These are phyloP conservation scores for Corylus americana DNA, from an alignment of 306 rosid genomes.

Conservation along the genomic window DNA sequence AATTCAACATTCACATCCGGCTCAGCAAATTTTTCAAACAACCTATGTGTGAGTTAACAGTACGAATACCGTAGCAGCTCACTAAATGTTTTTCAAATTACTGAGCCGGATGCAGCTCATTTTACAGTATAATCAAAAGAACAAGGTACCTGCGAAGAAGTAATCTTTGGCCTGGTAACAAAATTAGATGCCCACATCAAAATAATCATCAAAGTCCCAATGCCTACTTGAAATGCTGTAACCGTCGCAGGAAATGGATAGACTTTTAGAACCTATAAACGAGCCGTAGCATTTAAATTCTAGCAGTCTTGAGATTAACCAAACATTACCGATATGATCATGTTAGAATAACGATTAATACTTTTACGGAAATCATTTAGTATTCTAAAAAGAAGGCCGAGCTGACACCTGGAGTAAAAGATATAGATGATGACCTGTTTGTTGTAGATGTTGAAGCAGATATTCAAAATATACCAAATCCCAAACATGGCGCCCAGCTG, in stretches of 20 bases:
- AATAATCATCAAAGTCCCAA: constrained; percentile 47
- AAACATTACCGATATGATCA: not conserved
- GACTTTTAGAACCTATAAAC: constrained; percentile 77
- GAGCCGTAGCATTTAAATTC: constrained; percentile 28
- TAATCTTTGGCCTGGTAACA: constrained; percentile 56
- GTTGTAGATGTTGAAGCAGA: constrained; percentile 72
- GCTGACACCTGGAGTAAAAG: not conserved
- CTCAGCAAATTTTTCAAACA: too few relatives aligned
- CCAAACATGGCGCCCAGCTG: constrained; percentile 70
- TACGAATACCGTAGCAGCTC: too few relatives aligned
- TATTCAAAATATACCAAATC: constrained; percentile 72
- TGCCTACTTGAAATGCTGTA: constrained; percentile 62
- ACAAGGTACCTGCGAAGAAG: constrained; percentile 51
- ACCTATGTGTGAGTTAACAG: too few relatives aligned
- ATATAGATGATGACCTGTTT: constrained; percentile 52
- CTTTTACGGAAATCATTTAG: too few relatives aligned
- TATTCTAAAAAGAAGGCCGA: not conserved
- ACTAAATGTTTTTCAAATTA: too few relatives aligned
- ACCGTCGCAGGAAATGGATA: constrained; percentile 89
- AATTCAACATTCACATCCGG: not conserved
- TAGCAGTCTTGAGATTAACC: not conserved
- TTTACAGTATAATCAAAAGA: not conserved
- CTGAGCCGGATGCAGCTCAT: too few relatives aligned
- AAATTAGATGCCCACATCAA: constrained; percentile 65
- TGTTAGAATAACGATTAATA: too few relatives aligned